Percentiles rank a stretch among this genome's conserved stretches.
Conservation (phyloP, 2,329 filamentous ascomycete species). For the Myriosclerotinia scirpicola region DNA sequence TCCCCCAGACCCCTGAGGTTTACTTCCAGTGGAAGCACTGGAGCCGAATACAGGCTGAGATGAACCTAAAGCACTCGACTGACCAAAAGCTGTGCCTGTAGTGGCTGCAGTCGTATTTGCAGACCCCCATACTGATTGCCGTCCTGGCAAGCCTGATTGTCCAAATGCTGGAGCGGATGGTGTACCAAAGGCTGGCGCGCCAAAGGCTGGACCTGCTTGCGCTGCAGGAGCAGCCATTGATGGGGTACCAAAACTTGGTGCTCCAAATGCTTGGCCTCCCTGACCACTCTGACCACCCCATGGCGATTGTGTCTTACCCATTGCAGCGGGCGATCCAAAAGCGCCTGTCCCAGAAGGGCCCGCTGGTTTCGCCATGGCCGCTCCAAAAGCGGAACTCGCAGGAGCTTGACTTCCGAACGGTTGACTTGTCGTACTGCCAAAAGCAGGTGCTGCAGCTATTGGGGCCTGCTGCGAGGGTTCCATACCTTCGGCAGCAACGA, state of each 20-base stretch:
- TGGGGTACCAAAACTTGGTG: conserved; percentile 43
- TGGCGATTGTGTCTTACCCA: conserved; percentile 22
- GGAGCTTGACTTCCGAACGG: conserved; percentile 21
- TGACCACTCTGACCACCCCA: conserved; percentile 42
- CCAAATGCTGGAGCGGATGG: conserved; percentile 41
- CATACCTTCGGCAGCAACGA: conserved; percentile 49
- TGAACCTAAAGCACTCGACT: conserved; percentile 50
- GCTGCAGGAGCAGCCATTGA: conserved; percentile 34
- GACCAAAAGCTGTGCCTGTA: conserved; percentile 51
- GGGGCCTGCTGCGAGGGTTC: conserved; percentile 33
- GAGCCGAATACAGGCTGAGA: conserved; percentile 43
- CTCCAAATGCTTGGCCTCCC: conserved; percentile 49
- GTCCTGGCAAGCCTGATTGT: conserved; percentile 46
- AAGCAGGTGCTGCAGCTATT: conserved; percentile 30
- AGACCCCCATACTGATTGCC: conserved; percentile 55
- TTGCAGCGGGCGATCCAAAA: conserved; percentile 40
- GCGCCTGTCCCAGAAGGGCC: conserved; percentile 39
- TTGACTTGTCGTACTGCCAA: conserved; percentile 34
- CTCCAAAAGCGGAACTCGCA: conserved; percentile 41
- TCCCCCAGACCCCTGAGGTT: conserved; percentile 45
- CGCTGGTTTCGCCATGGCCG: conserved; percentile 33
- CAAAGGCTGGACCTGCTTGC: conserved; percentile 47
- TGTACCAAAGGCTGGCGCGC: conserved; percentile 48
- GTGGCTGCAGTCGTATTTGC: conserved; percentile 35
- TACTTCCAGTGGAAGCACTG: conserved; percentile 35